Conservation (phyloP, 2,329 filamentous ascomycete species). For the Alternaria triticina region DNA sequence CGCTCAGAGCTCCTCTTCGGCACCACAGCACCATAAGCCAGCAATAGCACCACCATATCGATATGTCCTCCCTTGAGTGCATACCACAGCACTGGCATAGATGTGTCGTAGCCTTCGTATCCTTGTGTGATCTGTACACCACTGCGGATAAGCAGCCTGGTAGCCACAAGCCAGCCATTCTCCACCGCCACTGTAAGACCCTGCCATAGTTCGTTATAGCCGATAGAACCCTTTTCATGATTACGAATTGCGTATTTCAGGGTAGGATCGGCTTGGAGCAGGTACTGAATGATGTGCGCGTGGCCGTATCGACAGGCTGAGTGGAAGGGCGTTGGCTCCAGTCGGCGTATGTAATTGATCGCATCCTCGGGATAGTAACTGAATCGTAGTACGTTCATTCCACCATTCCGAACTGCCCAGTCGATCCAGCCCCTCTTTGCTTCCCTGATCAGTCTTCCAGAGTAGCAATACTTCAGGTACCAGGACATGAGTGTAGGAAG, state of each 20-base stretch:
- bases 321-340: background rate
- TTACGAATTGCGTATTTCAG: background rate
- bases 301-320: background rate
- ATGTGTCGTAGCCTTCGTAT: background rate
- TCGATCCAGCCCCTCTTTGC: background rate
- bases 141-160: background rate
- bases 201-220: background rate
- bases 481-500: background rate
- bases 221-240: background rate
- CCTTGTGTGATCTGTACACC: background rate
- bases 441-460: background rate
- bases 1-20: background rate
- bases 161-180: background rate
- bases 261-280: background rate
- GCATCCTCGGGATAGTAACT: background rate
- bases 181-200: background rate
- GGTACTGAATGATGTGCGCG: background rate
- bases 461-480: background rate
- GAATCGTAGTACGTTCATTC: background rate
- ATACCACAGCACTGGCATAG: background rate
- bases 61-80: background rate
- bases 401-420: background rate
- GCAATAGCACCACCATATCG: background rate
- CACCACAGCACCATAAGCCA: background rate
- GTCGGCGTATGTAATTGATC: background rate